Conservation (phyloP, 495 filamentous ascomycete species). For the Penicillium salamii region DNA sequence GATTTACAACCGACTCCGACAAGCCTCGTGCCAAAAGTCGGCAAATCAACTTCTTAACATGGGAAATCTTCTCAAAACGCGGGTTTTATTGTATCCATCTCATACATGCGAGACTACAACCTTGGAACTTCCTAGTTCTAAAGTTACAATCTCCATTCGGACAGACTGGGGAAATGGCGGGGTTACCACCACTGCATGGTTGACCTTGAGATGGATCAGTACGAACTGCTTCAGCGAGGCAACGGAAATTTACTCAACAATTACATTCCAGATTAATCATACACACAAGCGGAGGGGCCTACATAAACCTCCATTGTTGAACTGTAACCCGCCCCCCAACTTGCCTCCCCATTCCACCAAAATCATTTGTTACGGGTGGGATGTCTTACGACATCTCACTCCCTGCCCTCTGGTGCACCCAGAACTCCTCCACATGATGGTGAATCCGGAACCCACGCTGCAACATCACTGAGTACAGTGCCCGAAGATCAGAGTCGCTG, state of each 20-base stretch:
- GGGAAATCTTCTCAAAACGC: too few species aligned
- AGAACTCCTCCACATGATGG: neutral
- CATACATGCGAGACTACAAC: too few species aligned
- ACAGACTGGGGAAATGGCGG: too few species aligned
- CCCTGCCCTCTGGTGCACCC: neutral
- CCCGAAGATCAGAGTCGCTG: neutral
- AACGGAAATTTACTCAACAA: neutral
- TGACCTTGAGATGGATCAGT: neutral
- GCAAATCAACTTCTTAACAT: too few species aligned
- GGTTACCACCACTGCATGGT: too few species aligned
- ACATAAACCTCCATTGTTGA: neutral
- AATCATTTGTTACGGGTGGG: neutral
- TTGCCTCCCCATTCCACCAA: neutral
- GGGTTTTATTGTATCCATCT: too few species aligned
- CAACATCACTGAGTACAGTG: slow-evolving; percentile 2
- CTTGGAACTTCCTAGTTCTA: too few species aligned
- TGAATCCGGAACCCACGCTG: slow-evolving; percentile 1
- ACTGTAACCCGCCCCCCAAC: neutral
- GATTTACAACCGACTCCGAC: too few species aligned
- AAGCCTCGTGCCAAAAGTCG: too few species aligned
- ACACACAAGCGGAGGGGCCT: neutral
- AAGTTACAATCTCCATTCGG: too few species aligned
- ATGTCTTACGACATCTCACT: neutral
- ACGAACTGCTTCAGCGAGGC: neutral
- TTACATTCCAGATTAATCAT: neutral